Base-by-base conservation (phyloP, 2,329 filamentous ascomycete species). In the Amauroascus verrucosus region DNA sequence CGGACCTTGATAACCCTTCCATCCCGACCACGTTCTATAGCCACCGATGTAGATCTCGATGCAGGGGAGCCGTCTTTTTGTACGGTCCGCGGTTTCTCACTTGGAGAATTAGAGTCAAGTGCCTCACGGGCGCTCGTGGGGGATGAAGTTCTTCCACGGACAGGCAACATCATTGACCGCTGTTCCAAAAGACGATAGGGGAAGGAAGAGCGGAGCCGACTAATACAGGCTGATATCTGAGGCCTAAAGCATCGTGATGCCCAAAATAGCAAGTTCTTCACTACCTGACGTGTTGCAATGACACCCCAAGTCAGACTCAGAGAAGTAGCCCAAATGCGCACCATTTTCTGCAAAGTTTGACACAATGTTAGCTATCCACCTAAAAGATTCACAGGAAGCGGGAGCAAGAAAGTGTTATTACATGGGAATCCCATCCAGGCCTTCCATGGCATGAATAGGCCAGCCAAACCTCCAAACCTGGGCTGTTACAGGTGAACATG, bases 201-300 rank as follows among this genome's bases (percentile, higher is more conserved):
- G 6, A 13, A n/a, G 1, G 6, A 35, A 47, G 11, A 47, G n/a
- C 22, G 44, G 14, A 47, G 28, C 44, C 16, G 44, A n/a, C 20
- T 47, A 32, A 47, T 47, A 11, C 6, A 28, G 22, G 44, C 22
- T 28, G 44, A 47, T 30, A 47, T 47, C 44, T 47, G 44, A 11
- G 44, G 44, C 22, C 16, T 30, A 4, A 47, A 47, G 6, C 20
- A 14, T n/a, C 22, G 44, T n/a, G 44, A 28, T 6, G 9, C 44
- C 44, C 44, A 30, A 47, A 47, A 47, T n/a, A 47, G 22, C 8
- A 32, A 16, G 44, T 47, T 47, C 20, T 47, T 47, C n/a, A 47
- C n/a, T 28, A n/a, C n/a, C n/a, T n/a, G n/a, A n/a, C n/a, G n/a
- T n/a, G n/a, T n/a, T 30, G 44, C 22, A 1, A 47, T 47, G 3